Conservation (phyloP, 805 yeast genomes). For the Martiniozyma abietophila region DNA sequence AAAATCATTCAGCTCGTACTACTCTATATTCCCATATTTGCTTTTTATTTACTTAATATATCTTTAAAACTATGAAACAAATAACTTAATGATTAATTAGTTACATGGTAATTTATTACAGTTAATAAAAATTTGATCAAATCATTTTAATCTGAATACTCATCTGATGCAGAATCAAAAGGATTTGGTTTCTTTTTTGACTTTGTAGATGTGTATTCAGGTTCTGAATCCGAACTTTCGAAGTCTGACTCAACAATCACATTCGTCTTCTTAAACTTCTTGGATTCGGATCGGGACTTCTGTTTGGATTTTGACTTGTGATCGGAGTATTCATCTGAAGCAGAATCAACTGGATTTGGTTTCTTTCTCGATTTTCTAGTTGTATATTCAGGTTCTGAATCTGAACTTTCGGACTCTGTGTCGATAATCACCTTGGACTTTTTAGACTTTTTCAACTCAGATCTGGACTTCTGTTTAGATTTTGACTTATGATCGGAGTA, state of each 20-base stretch:
- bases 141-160: no score
- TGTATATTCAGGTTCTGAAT: not conserved
- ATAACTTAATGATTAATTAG: no score
- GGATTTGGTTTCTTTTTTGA: constrained; percentile 1
- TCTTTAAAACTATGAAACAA: not conserved
- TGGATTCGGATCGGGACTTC: no score
- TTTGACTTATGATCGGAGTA: not conserved
- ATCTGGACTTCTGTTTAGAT: not conserved
- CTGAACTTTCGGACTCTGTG: not conserved
- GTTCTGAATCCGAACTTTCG: no score
- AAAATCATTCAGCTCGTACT: not conserved
- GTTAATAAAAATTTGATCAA: no score
- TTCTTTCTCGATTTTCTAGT: not conserved
- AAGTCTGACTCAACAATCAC: no score
- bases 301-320: not conserved
- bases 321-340: constrained; percentile 1
- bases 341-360: not conserved
- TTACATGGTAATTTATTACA: no score
- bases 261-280: no score
- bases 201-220: no score
- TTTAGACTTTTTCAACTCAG: no score
- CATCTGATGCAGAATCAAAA: constrained; percentile 2
- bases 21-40: not conserved
- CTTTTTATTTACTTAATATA: not conserved
- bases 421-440: no score